Conservation (phyloP, 257 asterid species). For the Rehmannia glutinosa region DNA sequence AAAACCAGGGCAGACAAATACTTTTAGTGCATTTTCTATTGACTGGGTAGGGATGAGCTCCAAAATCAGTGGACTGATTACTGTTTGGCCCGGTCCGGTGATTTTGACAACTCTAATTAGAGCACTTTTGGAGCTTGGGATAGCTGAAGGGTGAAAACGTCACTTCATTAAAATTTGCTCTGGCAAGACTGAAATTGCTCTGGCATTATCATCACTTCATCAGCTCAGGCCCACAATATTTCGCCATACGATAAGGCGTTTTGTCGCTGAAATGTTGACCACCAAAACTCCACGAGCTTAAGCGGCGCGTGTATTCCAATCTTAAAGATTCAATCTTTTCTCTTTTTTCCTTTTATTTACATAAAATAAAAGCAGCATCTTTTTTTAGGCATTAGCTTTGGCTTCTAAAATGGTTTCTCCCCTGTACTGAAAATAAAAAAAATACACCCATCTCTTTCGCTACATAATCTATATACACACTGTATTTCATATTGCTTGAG, state of each 20-base stretch:
- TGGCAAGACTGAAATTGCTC: neutral
- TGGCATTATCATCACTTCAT: neutral
- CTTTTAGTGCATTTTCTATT: too few relatives aligned
- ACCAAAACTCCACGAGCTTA: constrained; percentile 21
- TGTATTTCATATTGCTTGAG: too few relatives aligned
- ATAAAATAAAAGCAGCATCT: constrained; percentile 27
- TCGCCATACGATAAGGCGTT: constrained; percentile 26
- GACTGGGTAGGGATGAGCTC: too few relatives aligned
- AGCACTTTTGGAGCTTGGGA: neutral
- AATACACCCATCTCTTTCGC: too few relatives aligned
- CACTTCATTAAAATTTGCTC: neutral
- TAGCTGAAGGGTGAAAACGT: neutral
- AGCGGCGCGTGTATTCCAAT: constrained; percentile 21
- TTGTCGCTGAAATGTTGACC: constrained; percentile 28
- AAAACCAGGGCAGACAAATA: too few relatives aligned
- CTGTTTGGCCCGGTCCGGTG: too few relatives aligned
- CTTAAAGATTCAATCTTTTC: constrained; percentile 2
- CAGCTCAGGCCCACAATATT: constrained; percentile 17
- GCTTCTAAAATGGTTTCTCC: constrained; percentile 9
- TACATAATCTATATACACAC: too few relatives aligned
- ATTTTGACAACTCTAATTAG: too few relatives aligned
- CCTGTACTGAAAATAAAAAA: constrained; percentile 12
- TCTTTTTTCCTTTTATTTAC: neutral
- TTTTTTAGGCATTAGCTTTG: constrained; percentile 22
- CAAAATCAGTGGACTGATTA: too few relatives aligned